Evolutionary conservation across 352 stramenopile species (phyloP).

Genomic region (Globisporangium megalacanthum): DNA sequence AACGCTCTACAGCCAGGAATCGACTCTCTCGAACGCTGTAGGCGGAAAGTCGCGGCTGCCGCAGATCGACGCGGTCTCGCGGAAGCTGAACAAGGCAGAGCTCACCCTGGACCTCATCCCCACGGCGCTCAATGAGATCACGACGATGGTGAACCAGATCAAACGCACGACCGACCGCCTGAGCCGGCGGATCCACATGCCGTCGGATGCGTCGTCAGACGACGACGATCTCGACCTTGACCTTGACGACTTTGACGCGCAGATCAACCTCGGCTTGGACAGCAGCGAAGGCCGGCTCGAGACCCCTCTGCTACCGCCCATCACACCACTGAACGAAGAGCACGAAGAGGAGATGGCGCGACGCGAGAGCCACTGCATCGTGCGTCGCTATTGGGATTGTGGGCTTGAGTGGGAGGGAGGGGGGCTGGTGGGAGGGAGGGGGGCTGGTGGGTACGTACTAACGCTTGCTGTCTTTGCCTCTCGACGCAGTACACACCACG

Average conservation of each 20-base stretch:
- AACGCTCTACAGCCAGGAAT: slow-evolving; percentile 4
- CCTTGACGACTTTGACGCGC: slow-evolving; percentile 32
- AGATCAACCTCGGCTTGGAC: slow-evolving; percentile 21
- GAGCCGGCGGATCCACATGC: slow-evolving; percentile 35
- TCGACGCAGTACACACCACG: slow-evolving; percentile 9
- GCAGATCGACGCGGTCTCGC: slow-evolving; percentile 40
- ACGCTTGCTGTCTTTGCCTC: neutral
- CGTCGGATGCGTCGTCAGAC: slow-evolving; percentile 26
- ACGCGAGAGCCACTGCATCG: slow-evolving; percentile 44
- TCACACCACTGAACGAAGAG: slow-evolving; percentile 47
- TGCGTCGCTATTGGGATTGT: neutral
- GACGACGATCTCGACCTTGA: slow-evolving; percentile 41
- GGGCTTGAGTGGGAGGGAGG: too few relatives aligned
- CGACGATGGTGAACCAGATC: slow-evolving; percentile 65
- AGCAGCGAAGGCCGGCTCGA: slow-evolving; percentile 7
- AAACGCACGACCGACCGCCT: slow-evolving; percentile 56
- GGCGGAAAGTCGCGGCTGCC: slow-evolving; percentile 13
- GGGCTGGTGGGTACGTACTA: too few relatives aligned
- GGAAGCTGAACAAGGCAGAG: slow-evolving; percentile 51
- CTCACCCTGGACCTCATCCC: slow-evolving; percentile 48
- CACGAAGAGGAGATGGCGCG: slow-evolving; percentile 55
- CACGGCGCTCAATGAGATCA: slow-evolving; percentile 55
- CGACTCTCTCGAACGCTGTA: slow-evolving; percentile 6
- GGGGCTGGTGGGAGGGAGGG: too few relatives aligned
- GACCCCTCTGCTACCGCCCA: slow-evolving; percentile 4